Base-by-base conservation (phyloP, 1,139 yeast species). In the Lodderomyces metapsilosis region DNA sequence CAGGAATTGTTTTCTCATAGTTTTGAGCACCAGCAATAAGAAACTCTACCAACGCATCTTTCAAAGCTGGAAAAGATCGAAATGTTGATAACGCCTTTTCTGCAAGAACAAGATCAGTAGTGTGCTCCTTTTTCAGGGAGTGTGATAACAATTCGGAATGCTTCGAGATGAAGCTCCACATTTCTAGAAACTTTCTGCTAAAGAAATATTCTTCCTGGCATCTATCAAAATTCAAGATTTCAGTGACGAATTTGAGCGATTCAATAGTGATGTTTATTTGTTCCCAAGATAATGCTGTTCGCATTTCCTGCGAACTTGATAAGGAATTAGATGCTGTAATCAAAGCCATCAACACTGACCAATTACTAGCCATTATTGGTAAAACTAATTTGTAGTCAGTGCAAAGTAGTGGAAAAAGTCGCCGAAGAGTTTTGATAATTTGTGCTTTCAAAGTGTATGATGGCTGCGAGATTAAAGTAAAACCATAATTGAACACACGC, bases 391-490 rank as follows among this genome's bases (percentile, higher is more conserved):
- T 66, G 43, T 76, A 71, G 46, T 83, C 78, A 0, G 91, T 72
- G 1, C 88, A 74, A 35, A 92, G 64, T 28, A 88, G 56, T 0
- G 91, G 88, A 27, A 84, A 63, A 0, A 79, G 63, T 13, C 66
- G 59, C 3, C 61, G 55, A 28, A 84, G 60, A 0, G 87, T 71
- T 21, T 62, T 68, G 37, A 89, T 58, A 6, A 88, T 73, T 45
- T 78, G 82, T 9, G 75, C 56, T 39, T 79, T 76, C 23, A 91
- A 61, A 2, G 69, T 60, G 5, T 71, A 59, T 0, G 95, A 83
- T 1, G 80, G 79, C 50, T 88, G 94, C 2, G 88, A 79, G 30
- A 88, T 61, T 39, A 88, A 69, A 43, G 85, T 62, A 44, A 87
- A 84, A 2, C 94, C 84, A 54, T 88, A 88, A 10, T 71, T 75